Percentiles rank a stretch among this genome's conserved stretches.
These are phyloP conservation scores for Galerina marginata DNA, from an alignment of 768 basidiomycete species.

Conservation along the genomic window DNA sequence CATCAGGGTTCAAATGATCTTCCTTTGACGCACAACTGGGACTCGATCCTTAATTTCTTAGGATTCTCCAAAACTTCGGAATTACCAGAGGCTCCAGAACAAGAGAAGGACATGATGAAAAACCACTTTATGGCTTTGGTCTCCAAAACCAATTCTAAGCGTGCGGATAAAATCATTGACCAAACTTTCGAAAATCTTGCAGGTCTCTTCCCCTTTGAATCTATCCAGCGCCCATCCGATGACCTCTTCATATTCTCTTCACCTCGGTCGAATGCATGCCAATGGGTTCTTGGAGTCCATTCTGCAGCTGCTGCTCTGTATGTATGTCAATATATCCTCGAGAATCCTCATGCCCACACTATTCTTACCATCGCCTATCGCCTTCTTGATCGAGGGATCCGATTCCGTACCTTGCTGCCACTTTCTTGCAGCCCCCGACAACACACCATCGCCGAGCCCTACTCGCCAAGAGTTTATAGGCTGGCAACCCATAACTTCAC, in stretches of 20 bases:
- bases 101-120: too few species aligned
- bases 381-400: background rate
- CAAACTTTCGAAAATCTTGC: background rate
- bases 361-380: constrained; percentile 3
- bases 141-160: background rate
- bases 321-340: constrained; percentile 6
- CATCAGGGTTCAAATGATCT: too few species aligned
- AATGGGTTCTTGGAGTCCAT: constrained; percentile 12
- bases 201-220: background rate
- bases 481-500: constrained; percentile 2
- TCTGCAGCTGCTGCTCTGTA: constrained; percentile 11
- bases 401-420: constrained; percentile 2
- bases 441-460: background rate
- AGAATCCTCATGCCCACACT: constrained; percentile 4
- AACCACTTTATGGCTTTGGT: background rate
- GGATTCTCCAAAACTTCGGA: too few species aligned
- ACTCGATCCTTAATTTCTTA: too few species aligned
- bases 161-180: background rate
- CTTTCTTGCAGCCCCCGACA: background rate
- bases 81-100: too few species aligned
- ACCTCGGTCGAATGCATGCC: background rate
- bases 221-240: background rate
- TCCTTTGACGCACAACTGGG: too few species aligned
- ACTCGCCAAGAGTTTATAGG: constrained; percentile 4
- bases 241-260: constrained; percentile 13